Conservation (phyloP, 768 basidiomycete species). For the Naganishia vishniacii region DNA sequence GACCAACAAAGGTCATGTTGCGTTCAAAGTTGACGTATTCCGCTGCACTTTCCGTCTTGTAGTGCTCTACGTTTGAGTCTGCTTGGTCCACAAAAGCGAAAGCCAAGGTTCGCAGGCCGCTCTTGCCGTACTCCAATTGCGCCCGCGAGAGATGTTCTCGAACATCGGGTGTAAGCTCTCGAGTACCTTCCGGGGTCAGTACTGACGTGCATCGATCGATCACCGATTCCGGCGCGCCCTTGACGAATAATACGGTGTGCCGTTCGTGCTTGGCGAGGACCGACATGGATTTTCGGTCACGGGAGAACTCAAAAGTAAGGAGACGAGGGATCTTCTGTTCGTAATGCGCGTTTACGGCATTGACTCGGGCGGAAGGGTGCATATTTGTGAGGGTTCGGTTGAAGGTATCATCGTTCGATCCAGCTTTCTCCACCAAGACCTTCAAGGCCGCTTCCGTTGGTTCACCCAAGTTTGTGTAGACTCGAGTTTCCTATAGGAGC, state of each 20-base stretch:
- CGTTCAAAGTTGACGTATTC: conserved; percentile 89
- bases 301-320: conserved; percentile 93
- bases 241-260: conserved; percentile 67
- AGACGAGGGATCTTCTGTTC: conserved; percentile 70
- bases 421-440: conserved; percentile 90
- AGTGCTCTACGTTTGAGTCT: conserved; percentile 72
- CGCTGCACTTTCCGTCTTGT: conserved; percentile 67
- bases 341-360: conserved; percentile 77
- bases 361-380: conserved; percentile 61
- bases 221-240: conserved; percentile 93
- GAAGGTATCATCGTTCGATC: conserved; percentile 57
- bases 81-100: conserved; percentile 76
- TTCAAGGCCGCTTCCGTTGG: conserved; percentile 96
- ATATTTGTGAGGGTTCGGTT: conserved; percentile 57
- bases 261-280: conserved; percentile 72
- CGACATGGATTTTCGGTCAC: conserved; percentile 99
- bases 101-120: conserved; percentile 84
- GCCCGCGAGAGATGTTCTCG: conserved; percentile 60
- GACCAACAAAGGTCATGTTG: conserved; percentile 84
- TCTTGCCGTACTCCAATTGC: conserved; percentile 67
- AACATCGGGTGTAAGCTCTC: conserved; percentile 63
- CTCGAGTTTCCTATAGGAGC: conserved; percentile 83
- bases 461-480: conserved; percentile 82
- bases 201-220: conserved; percentile 70
- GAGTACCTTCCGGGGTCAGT: conserved; percentile 53